phyloP scores from a whole-genome alignment of 345 rosid species.

The Alliaria petiolata region DNA sequence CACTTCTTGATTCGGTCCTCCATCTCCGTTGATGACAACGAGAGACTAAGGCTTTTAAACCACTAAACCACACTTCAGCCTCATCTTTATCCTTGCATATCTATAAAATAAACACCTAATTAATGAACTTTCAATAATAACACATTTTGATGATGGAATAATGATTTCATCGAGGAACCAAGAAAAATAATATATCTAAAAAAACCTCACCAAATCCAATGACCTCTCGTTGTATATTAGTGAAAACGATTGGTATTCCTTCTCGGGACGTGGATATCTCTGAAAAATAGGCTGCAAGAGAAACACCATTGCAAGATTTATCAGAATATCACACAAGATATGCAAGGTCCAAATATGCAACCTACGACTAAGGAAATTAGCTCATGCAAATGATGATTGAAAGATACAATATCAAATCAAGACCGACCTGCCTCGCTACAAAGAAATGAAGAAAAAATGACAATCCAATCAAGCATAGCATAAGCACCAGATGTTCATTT shows the following conservation, averaged over 20 bases:
- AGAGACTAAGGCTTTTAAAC: slow-evolving; percentile 47
- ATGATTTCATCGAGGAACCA: slow-evolving; percentile 8
- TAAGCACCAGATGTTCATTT: neutral
- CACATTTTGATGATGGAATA: neutral
- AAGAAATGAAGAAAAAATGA: neutral
- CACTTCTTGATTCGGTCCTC: slow-evolving; percentile 44
- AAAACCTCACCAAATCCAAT: slow-evolving; percentile 74
- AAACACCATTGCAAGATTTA: slow-evolving; percentile 12
- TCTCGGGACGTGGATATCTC: slow-evolving; percentile 97
- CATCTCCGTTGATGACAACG: slow-evolving; percentile 38
- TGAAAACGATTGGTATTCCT: slow-evolving; percentile 98
- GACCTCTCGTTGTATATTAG: slow-evolving; percentile 92
- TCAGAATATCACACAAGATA: slow-evolving; percentile 22
- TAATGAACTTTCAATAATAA: slow-evolving; percentile 5
- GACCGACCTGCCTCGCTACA: neutral
- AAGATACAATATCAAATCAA: slow-evolving; percentile 3
- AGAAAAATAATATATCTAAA: neutral
- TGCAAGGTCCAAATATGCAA: too few relatives aligned
- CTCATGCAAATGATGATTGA: neutral
- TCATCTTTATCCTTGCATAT: slow-evolving; percentile 77
- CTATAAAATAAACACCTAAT: slow-evolving; percentile 25
- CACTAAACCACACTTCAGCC: slow-evolving; percentile 70
- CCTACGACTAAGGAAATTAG: neutral
- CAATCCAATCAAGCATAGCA: neutral
- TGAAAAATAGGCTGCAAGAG: slow-evolving; percentile 88